These are phyloP conservation scores for Clitocybe nebularis DNA, from an alignment of 1,284 basidiomycete species.

Conservation along the genomic window DNA sequence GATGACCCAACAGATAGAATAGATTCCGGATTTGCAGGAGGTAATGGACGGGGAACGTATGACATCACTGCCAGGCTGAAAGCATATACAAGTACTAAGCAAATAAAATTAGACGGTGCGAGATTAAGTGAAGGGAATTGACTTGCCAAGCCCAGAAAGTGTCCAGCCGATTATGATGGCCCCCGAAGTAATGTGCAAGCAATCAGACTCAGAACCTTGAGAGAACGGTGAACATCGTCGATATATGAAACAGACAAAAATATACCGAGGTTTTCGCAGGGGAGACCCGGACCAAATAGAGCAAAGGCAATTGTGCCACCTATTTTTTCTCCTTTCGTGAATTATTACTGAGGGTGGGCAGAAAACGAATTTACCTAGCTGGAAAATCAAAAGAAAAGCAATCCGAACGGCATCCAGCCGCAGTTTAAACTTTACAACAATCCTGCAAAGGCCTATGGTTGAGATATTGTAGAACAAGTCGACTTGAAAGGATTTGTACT, in stretches of 20 bases:
- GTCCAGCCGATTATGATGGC: constrained; percentile 36
- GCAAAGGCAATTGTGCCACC: constrained; percentile 32
- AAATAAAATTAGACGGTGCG: neutral
- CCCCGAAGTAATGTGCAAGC: constrained; percentile 28
- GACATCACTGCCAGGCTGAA: constrained; percentile 27
- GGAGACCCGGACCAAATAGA: constrained; percentile 30
- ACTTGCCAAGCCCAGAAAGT: constrained; percentile 34
- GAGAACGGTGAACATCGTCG: constrained; percentile 4
- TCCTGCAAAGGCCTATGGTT: constrained; percentile 28
- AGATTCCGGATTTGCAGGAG: constrained; percentile 20
- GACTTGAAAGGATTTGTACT: constrained; percentile 11
- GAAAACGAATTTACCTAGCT: constrained; percentile 26
- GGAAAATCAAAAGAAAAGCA: constrained; percentile 32
- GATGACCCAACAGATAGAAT: constrained; percentile 11
- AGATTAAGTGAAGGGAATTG: neutral
- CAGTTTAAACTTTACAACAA: constrained; percentile 39
- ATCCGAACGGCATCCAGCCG: constrained; percentile 41
- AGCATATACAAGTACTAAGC: constrained; percentile 25
- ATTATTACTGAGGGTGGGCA: neutral
- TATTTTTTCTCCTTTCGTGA: constrained; percentile 13
- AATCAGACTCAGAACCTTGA: constrained; percentile 29
- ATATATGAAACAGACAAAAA: constrained; percentile 1
- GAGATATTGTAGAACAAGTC: neutral
- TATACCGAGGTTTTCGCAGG: constrained; percentile 39
- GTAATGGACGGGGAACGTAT: constrained; percentile 21